Conservation (phyloP, 2,329 filamentous ascomycete genomes). For the Arthrocladium fulminans region DNA sequence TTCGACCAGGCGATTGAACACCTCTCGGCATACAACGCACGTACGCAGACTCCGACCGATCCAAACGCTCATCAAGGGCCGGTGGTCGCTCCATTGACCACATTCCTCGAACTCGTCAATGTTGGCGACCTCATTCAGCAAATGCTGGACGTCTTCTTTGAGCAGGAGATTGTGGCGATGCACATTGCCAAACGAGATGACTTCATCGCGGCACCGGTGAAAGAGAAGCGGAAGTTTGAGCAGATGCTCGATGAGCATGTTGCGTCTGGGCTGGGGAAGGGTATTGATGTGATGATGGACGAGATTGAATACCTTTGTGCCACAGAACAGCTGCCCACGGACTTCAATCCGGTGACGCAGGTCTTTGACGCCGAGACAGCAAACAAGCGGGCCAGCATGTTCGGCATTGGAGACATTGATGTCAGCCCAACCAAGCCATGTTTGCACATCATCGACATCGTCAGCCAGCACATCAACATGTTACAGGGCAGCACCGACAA, state of each 20-base stretch:
- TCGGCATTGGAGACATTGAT: conserved; percentile 28
- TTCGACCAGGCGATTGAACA: conserved; percentile 91
- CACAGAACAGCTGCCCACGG: conserved; percentile 73
- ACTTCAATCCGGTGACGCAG: conserved; percentile 68
- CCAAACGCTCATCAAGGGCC: conserved; percentile 52
- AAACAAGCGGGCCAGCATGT: conserved; percentile 38
- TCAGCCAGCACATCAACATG: conserved; percentile 85
- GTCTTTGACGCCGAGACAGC: conserved; percentile 15
- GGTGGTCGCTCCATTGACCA: conserved; percentile 68
- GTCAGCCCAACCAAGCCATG: conserved; percentile 5
- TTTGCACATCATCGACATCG: conserved; percentile 62
- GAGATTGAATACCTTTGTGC: conserved; percentile 94
- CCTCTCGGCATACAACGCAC: conserved; percentile 81
- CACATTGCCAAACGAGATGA: conserved; percentile 86
- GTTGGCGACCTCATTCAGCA: conserved; percentile 96
- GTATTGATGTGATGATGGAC: conserved; percentile 96
- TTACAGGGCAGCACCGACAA: conserved; percentile 92
- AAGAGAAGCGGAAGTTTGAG: conserved; percentile 97
- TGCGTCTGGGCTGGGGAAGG: conserved; percentile 89
- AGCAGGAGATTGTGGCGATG: conserved; percentile 77
- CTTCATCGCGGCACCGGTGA: conserved; percentile 80
- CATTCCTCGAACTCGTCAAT: conserved; percentile 94
- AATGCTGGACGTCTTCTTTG: conserved; percentile 98
- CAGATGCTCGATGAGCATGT: conserved; percentile 97
- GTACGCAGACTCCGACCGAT: conserved; percentile 58